phyloP scores from a whole-genome alignment of 805 yeast species.

The Wickerhamomyces queroliae region DNA sequence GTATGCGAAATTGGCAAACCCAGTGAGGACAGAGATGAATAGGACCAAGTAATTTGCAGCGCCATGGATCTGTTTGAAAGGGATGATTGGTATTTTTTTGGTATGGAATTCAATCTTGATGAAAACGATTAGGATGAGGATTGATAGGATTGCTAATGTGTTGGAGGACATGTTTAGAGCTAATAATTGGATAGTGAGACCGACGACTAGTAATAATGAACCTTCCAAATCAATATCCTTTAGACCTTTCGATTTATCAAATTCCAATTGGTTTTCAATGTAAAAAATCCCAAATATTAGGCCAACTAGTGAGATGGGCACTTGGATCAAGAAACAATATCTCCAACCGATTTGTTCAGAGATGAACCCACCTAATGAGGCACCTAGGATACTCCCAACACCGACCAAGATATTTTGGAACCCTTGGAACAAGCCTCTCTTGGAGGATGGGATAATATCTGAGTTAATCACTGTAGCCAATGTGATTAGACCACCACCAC shows the following conservation, averaged over 20 bases:
- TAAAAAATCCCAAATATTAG: constrained; percentile 22
- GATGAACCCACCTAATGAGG: constrained; percentile 32
- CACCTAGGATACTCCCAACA: constrained; percentile 32
- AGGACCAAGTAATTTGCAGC: constrained; percentile 21
- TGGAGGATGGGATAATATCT: constrained; percentile 30
- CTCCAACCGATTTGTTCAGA: constrained; percentile 34
- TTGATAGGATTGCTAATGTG: constrained; percentile 6
- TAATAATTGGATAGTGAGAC: constrained; percentile 26
- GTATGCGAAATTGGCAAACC: constrained; percentile 33
- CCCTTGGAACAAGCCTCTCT: constrained; percentile 35
- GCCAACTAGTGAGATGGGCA: constrained; percentile 27
- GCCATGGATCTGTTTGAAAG: constrained; percentile 22
- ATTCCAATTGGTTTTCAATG: constrained; percentile 25
- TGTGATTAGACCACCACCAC: constrained; percentile 36
- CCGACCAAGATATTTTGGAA: constrained; percentile 32
- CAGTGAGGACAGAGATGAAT: constrained; percentile 29
- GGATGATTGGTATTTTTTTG: constrained; percentile 28
- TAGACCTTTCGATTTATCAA: constrained; percentile 9
- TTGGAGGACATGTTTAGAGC: constrained; percentile 17
- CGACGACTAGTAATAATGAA: constrained; percentile 26
- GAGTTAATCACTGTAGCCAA: constrained; percentile 33
- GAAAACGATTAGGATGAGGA: constrained; percentile 13
- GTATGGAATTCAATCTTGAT: constrained; percentile 21
- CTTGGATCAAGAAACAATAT: constrained; percentile 32
- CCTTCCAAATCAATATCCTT: constrained; percentile 30